Evolutionary conservation across 352 stramenopile species (phyloP).

Genomic region (Globisporangium recalcitrans): DNA sequence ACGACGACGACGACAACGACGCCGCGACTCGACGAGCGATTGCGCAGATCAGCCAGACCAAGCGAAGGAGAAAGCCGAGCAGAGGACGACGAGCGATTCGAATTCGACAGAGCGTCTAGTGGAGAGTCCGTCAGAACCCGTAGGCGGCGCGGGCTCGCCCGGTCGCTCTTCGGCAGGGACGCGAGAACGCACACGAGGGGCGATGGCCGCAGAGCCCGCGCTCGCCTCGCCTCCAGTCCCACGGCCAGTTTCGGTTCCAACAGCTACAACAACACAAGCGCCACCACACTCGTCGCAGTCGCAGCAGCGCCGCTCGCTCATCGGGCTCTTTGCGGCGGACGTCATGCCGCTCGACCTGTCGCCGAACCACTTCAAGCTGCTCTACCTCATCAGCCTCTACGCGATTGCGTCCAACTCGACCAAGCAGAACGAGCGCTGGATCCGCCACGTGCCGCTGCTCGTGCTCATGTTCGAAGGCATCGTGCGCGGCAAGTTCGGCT

Average conservation of each 20-base stretch:
- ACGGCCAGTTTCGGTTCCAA: not conserved
- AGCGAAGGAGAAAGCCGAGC: not conserved
- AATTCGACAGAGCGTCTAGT: too few species aligned
- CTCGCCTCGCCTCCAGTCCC: not conserved
- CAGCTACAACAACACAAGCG: not conserved
- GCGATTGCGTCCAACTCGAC: conserved; percentile 84
- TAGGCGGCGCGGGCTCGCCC: not conserved
- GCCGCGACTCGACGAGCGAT: not conserved
- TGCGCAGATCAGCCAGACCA: not conserved
- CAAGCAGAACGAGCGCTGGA: conserved; percentile 93
- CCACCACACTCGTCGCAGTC: not conserved
- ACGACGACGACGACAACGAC: not conserved
- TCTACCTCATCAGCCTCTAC: conserved; percentile 96
- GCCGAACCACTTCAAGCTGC: conserved; percentile 94
- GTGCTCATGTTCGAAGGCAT: conserved; percentile 97
- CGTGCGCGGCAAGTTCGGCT: conserved; percentile 90
- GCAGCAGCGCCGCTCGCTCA: not conserved
- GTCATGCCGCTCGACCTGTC: conserved; percentile 54
- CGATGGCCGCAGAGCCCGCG: conserved; percentile 2
- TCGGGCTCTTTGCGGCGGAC: not conserved
- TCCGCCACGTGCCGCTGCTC: conserved; percentile 92
- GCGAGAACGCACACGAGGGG: not conserved
- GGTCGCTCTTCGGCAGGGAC: not conserved
- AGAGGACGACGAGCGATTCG: too few species aligned
- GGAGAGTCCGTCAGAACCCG: not conserved